Conservation (phyloP, 345 rosid species). For the Citrus cavaleriei region DNA sequence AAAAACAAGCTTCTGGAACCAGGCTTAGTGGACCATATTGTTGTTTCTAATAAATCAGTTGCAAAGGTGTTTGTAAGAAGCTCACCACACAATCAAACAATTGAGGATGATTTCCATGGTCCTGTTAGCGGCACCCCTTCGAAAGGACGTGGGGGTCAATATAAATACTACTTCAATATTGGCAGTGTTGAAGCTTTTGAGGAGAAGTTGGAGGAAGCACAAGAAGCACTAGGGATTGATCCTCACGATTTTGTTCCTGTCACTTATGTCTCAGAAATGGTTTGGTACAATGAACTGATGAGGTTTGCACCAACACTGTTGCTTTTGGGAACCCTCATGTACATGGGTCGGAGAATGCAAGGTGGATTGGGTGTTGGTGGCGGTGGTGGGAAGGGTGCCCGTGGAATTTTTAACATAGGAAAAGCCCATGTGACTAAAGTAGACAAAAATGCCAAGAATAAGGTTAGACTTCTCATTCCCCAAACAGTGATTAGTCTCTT, state of each 20-base stretch:
- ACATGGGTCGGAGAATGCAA: conserved; percentile 76
- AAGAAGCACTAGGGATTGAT: conserved; percentile 70
- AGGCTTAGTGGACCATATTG: conserved; percentile 88
- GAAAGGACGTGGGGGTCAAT: conserved; percentile 54
- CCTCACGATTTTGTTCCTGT: conserved; percentile 80
- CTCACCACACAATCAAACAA: conserved; percentile 40
- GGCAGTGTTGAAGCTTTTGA: conserved; percentile 92
- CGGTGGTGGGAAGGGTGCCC: conserved; percentile 70
- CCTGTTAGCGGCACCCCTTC: conserved; percentile 29
- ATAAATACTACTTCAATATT: conserved; percentile 76
- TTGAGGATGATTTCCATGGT: conserved; percentile 40
- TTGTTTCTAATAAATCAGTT: conserved; percentile 82
- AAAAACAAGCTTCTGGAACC: conserved; percentile 93
- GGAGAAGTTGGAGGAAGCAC: conserved; percentile 93
- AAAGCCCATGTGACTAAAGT: conserved; percentile 81
- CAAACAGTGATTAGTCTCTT: not conserved
- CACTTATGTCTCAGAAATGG: conserved; percentile 66
- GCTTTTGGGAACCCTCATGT: conserved; percentile 65
- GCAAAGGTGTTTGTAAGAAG: conserved; percentile 84
- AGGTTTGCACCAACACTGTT: conserved; percentile 74
- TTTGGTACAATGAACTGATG: conserved; percentile 79
- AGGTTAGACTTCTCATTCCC: conserved; percentile 41
- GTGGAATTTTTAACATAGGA: conserved; percentile 94
- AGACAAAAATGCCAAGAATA: conserved; percentile 89
- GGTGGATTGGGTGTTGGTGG: conserved; percentile 88